phyloP scores from a whole-genome alignment of 2,329 filamentous ascomycete genomes.

The Rhynchosporium agropyri region DNA sequence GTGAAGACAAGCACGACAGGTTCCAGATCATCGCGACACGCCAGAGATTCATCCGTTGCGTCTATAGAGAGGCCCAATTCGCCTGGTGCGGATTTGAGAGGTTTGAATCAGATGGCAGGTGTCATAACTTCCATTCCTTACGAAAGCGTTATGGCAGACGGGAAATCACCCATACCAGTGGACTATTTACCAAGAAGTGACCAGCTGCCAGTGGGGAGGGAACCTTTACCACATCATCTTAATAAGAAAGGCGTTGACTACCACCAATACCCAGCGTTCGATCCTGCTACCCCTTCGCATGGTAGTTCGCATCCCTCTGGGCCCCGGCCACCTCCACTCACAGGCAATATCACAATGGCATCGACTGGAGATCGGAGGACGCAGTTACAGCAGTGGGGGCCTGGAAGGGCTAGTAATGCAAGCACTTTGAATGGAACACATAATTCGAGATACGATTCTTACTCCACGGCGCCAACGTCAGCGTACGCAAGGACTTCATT shows the following conservation, averaged over 20 bases:
- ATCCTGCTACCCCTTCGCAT: constrained; percentile 54
- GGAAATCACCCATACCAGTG: constrained; percentile 69
- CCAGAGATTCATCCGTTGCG: constrained; percentile 70
- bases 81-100: constrained; percentile 60
- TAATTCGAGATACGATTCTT: constrained; percentile 66
- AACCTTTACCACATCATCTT: constrained; percentile 80
- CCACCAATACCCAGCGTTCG: constrained; percentile 84
- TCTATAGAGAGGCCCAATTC: constrained; percentile 71
- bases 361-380: constrained; percentile 68
- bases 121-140: constrained; percentile 89
- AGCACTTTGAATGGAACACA: constrained; percentile 52
- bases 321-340: constrained; percentile 60
- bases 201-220: constrained; percentile 63
- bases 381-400: constrained; percentile 78
- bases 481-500: constrained; percentile 51
- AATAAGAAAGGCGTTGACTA: constrained; percentile 78
- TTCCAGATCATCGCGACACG: constrained; percentile 75
- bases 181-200: constrained; percentile 73
- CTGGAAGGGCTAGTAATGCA: constrained; percentile 56
- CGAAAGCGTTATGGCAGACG: constrained; percentile 67
- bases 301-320: constrained; percentile 60
- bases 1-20: constrained; percentile 63
- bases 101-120: constrained; percentile 74
- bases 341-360: constrained; percentile 70
- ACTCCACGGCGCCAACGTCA: constrained; percentile 48